These are phyloP conservation scores for Candida vaughaniae DNA, from an alignment of 805 yeast genomes.

Conservation along the genomic window DNA sequence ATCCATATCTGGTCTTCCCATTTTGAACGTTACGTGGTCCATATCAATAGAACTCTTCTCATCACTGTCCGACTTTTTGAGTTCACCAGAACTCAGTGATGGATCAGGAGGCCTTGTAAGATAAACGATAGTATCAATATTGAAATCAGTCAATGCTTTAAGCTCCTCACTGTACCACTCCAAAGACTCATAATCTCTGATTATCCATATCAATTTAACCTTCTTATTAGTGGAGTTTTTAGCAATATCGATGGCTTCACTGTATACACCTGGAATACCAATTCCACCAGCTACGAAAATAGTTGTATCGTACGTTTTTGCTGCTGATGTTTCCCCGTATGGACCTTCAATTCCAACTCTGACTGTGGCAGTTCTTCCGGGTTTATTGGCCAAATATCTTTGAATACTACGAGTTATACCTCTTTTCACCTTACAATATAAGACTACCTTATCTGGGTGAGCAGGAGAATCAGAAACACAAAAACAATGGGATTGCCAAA, in stretches of 20 bases:
- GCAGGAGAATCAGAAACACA: constrained; percentile 30
- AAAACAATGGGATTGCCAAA: constrained; percentile 47
- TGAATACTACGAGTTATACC: constrained; percentile 36
- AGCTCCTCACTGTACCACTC: constrained; percentile 48
- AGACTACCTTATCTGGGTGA: constrained; percentile 20
- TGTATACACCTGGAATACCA: constrained; percentile 61
- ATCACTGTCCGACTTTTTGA: constrained; percentile 6
- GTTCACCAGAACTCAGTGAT: constrained; percentile 3
- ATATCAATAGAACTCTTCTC: constrained; percentile 15
- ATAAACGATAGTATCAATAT: constrained; percentile 27
- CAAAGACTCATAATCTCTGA: constrained; percentile 51
- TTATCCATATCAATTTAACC: constrained; percentile 59
- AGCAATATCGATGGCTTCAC: constrained; percentile 35
- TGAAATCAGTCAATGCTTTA: constrained; percentile 18
- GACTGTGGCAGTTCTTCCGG: constrained; percentile 25
- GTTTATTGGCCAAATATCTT: constrained; percentile 23
- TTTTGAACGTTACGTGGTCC: constrained; percentile 37
- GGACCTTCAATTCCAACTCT: constrained; percentile 61
- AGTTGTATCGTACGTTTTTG: constrained; percentile 50
- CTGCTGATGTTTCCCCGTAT: constrained; percentile 55
- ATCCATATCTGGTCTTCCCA: constrained; percentile 50
- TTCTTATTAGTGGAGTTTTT: constrained; percentile 17
- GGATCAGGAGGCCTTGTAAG: constrained; percentile 22
- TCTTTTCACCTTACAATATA: constrained; percentile 36
- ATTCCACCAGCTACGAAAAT: constrained; percentile 71